Percentiles rank a stretch among this genome's conserved stretches.
Evolutionary conservation across 257 asterid genomes (phyloP).

Genomic region (Rhazya stricta): DNA sequence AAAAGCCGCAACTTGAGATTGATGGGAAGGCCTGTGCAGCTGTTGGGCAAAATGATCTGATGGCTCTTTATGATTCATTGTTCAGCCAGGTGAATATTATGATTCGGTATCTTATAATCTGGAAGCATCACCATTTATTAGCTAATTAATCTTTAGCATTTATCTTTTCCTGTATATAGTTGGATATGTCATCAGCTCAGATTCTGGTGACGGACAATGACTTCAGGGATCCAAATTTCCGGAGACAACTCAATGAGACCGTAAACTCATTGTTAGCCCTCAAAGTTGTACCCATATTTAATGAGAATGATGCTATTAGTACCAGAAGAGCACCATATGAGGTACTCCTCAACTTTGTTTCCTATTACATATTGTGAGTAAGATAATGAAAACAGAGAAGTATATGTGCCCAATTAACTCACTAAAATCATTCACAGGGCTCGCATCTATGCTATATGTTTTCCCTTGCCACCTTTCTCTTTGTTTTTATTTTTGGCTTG

Average conservation of each 20-base stretch:
- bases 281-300: slow-evolving; percentile 73
- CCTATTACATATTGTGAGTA: background rate
- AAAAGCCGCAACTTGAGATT: slow-evolving; percentile 93
- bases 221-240: slow-evolving; percentile 57
- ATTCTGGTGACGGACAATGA: slow-evolving; percentile 82
- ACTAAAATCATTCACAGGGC: background rate
- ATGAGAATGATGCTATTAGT: slow-evolving; percentile 80
- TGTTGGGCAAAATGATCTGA: slow-evolving; percentile 96
- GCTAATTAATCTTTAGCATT: slow-evolving; percentile 5
- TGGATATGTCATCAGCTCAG: slow-evolving; percentile 77
- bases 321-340: slow-evolving; percentile 79
- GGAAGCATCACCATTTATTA: background rate
- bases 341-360: slow-evolving; percentile 36
- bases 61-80: slow-evolving; percentile 90
- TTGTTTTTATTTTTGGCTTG: background rate
- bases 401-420: background rate
- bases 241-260: slow-evolving; percentile 60
- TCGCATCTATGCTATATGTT: background rate
- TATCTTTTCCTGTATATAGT: slow-evolving; percentile 32
- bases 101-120: background rate
- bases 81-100: slow-evolving; percentile 79
- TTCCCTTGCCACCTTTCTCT: background rate
- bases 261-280: slow-evolving; percentile 51
- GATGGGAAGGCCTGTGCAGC: slow-evolving; percentile 99
- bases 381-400: background rate